Evolutionary conservation across 1,139 yeast species (phyloP).

Genomic region (Yarrowia galli): DNA sequence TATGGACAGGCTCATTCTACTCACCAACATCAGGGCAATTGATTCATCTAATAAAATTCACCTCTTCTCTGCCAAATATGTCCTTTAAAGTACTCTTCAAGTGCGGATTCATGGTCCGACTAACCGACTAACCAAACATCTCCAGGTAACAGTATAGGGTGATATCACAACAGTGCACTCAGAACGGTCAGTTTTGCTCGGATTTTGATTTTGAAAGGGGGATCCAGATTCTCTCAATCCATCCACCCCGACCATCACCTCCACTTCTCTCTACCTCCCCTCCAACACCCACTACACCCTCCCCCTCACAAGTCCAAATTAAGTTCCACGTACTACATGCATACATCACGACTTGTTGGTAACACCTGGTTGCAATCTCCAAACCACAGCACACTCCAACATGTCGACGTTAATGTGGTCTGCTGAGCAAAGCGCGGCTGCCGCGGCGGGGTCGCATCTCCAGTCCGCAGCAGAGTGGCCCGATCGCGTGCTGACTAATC

Average conservation of each 20-base stretch:
- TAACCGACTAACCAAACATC: no score
- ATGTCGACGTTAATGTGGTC: conserved; percentile 39
- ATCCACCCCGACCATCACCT: not conserved
- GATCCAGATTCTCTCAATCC: not conserved
- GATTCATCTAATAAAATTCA: no score
- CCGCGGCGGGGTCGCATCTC: conserved; percentile 20
- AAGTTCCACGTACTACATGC: conserved; percentile 4
- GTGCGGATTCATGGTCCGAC: no score
- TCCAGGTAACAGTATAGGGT: no score
- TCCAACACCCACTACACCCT: not conserved
- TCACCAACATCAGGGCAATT: no score
- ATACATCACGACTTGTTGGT: not conserved
- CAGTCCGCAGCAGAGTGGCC: conserved; percentile 35
- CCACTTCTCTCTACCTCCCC: not conserved
- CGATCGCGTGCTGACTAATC: conserved; percentile 24
- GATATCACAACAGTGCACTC: no score
- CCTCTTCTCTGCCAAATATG: no score
- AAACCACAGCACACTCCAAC: not conserved
- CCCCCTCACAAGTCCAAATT: not conserved
- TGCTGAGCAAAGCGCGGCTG: conserved; percentile 31
- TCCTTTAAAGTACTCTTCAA: no score
- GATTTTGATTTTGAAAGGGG: not conserved
- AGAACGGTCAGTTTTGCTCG: not conserved
- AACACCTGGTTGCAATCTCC: not conserved
- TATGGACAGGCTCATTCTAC: no score